Evolutionary conservation across 1,284 basidiomycete genomes (phyloP).

Genomic region (Coriolopsis trogii): DNA sequence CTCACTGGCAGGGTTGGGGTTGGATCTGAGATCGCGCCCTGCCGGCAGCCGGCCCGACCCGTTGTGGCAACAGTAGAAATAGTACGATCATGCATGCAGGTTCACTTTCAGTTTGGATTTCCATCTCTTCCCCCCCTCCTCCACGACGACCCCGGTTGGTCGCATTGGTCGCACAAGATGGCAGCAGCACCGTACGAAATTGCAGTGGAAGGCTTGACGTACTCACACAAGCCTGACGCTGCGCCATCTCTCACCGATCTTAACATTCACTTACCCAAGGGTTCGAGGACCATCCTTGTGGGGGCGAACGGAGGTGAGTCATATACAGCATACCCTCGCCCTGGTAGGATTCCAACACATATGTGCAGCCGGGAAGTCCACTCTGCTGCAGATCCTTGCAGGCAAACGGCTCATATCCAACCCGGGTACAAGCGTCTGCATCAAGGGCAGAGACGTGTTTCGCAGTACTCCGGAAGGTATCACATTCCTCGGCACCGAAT

Average conservation of each 20-base stretch:
- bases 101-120: too few species aligned
- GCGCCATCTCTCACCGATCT: constrained; percentile 66
- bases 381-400: constrained; percentile 91
- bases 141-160: not conserved
- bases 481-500: constrained; percentile 92
- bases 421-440: constrained; percentile 63
- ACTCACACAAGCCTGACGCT: constrained; percentile 49
- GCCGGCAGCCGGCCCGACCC: too few species aligned
- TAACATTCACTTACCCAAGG: constrained; percentile 66
- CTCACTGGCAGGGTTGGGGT: not conserved
- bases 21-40: not conserved
- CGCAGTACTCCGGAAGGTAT: constrained; percentile 72
- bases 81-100: too few species aligned
- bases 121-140: not conserved
- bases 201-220: constrained; percentile 63
- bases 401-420: constrained; percentile 83
- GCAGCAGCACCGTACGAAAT: constrained; percentile 39
- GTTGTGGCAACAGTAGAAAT: too few species aligned
- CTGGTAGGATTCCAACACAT: not conserved
- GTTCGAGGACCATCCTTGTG: constrained; percentile 81
- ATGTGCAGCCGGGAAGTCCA: constrained; percentile 87
- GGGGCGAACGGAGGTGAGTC: constrained; percentile 89
- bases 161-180: constrained; percentile 1
- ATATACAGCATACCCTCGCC: not conserved
- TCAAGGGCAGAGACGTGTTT: constrained; percentile 88